These are phyloP conservation scores for Dicorynia guianensis DNA, from an alignment of 306 rosid genomes.

Conservation along the genomic window DNA sequence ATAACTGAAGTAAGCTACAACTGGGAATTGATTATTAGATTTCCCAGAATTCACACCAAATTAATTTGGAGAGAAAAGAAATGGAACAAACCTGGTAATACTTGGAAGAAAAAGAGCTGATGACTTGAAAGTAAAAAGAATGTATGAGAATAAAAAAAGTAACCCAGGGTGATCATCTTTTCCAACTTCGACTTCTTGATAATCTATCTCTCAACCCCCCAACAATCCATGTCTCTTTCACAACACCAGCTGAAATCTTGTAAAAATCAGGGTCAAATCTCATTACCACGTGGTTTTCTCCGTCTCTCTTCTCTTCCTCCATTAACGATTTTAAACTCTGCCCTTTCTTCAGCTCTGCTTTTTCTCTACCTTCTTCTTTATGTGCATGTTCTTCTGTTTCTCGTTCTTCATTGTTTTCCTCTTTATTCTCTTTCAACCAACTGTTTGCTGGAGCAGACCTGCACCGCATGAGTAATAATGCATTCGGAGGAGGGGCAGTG, in stretches of 20 bases:
- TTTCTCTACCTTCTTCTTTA: conserved; percentile 29
- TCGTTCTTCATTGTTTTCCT: conserved; percentile 2
- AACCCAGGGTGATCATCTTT: conserved; percentile 52
- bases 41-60: conserved; percentile 36
- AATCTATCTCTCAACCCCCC: conserved; percentile 69
- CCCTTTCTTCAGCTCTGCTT: conserved; percentile 46
- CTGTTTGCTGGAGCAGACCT: conserved; percentile 93
- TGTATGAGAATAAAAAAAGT: not conserved
- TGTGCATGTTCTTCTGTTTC: conserved; percentile 23
- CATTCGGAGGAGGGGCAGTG: conserved; percentile 78
- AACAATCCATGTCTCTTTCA: conserved; percentile 89
- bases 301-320: conserved; percentile 69
- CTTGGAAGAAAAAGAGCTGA: not conserved
- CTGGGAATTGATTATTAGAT: conserved; percentile 30
- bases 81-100: conserved; percentile 24
- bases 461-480: conserved; percentile 91
- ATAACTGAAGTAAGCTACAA: conserved; percentile 19
- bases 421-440: conserved; percentile 58
- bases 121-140: not conserved
- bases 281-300: conserved; percentile 63
- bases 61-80: not conserved
- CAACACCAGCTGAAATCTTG: conserved; percentile 79
- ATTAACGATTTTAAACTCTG: conserved; percentile 75
- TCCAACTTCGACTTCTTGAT: conserved; percentile 81
- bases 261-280: conserved; percentile 58